Conservation (phyloP, 108 stramenopile genomes). For the Skeletonema tropicum region DNA sequence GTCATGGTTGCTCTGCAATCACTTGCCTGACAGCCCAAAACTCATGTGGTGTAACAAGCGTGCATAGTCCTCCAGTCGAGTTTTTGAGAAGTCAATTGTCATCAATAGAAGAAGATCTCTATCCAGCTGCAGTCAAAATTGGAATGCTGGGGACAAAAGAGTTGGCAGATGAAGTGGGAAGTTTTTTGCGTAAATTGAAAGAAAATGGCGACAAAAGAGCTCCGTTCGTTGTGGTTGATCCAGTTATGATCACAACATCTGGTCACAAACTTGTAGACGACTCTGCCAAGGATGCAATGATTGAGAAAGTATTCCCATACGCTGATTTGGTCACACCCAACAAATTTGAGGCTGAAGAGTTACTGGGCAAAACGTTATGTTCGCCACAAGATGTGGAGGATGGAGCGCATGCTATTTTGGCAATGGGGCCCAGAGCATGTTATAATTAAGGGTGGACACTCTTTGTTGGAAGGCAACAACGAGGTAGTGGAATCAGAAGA, state of each 20-base stretch:
- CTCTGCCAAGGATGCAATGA: slow-evolving; percentile 71
- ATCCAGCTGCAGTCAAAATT: slow-evolving; percentile 85
- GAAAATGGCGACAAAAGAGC: slow-evolving; percentile 7
- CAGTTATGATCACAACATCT: slow-evolving; percentile 93
- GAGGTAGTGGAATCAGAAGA: slow-evolving; percentile 16
- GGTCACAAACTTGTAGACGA: slow-evolving; percentile 85
- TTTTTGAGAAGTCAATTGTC: slow-evolving; percentile 68
- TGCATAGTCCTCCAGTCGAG: slow-evolving; percentile 62
- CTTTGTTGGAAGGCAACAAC: slow-evolving; percentile 44
- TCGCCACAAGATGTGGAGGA: slow-evolving; percentile 77
- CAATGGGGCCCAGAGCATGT: slow-evolving; percentile 72
- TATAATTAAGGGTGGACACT: slow-evolving; percentile 94
- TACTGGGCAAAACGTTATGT: slow-evolving; percentile 61
- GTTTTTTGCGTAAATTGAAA: slow-evolving; percentile 54
- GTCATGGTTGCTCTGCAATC: slow-evolving; percentile 92
- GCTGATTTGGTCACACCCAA: slow-evolving; percentile 91
- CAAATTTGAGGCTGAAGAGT: slow-evolving; percentile 90
- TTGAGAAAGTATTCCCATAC: slow-evolving; percentile 77
- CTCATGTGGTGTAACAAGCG: slow-evolving; percentile 71
- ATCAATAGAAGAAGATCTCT: slow-evolving; percentile 76
- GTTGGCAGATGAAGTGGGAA: slow-evolving; percentile 71
- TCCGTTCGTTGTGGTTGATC: slow-evolving; percentile 88
- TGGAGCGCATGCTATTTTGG: slow-evolving; percentile 77
- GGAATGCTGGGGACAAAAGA: slow-evolving; percentile 89
- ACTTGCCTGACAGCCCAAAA: slow-evolving; percentile 92